phyloP scores from a whole-genome alignment of 2,329 filamentous ascomycete species.

The Claviceps humidiphila region DNA sequence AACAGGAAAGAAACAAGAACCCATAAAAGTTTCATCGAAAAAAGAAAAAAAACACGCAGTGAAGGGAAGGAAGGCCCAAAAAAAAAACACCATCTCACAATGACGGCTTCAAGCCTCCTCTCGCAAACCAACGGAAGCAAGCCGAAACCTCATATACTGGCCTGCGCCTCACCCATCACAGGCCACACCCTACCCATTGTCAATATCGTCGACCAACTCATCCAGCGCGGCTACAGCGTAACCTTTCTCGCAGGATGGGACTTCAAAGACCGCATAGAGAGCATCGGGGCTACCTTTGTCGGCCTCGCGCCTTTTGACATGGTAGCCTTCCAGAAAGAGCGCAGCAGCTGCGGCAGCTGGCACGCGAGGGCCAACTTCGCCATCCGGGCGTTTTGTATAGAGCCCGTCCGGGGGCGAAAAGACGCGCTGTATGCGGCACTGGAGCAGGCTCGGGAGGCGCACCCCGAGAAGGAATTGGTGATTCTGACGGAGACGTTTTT shows the following conservation, averaged over 20 bases:
- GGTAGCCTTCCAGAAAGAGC: neutral
- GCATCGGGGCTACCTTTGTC: neutral
- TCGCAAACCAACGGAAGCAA: neutral
- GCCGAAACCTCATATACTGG: constrained; percentile 17
- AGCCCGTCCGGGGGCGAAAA: neutral
- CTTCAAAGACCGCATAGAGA: constrained; percentile 16
- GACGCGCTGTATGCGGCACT: neutral
- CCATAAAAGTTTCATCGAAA: neutral
- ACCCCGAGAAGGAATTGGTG: constrained; percentile 24
- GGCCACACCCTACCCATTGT: constrained; percentile 20
- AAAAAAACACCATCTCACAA: neutral
- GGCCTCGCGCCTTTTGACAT: neutral
- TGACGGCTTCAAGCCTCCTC: neutral
- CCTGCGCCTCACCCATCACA: constrained; percentile 14
- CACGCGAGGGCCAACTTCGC: rapidly evolving
- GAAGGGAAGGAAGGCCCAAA: neutral
- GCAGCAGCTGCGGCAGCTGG: no score
- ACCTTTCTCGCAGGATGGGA: constrained; percentile 26
- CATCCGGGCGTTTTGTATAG: neutral
- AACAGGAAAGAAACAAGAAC: no score
- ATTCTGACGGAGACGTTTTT: constrained; percentile 28
- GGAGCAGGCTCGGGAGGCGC: neutral
- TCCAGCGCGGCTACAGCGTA: constrained; percentile 26
- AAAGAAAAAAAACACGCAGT: neutral
- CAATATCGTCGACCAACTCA: constrained; percentile 23